Evolutionary conservation across 257 asterid genomes (phyloP).

Genomic region (Plantago ovata): DNA sequence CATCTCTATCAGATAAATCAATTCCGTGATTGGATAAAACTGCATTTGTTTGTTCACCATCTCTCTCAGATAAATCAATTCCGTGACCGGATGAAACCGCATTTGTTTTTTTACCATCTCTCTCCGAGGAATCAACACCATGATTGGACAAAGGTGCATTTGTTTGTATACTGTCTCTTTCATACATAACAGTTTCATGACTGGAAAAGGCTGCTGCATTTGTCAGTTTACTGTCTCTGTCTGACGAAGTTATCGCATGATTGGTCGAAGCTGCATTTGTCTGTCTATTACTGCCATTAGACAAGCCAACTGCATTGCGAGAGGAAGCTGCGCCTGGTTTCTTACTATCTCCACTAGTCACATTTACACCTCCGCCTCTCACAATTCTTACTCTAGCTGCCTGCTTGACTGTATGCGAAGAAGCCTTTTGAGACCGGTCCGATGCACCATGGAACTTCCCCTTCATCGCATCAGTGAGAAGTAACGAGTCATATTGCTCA

Average conservation of each 20-base stretch:
- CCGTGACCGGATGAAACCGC: not conserved
- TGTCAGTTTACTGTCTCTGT: too few species aligned
- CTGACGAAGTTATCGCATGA: too few species aligned
- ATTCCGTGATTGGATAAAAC: not conserved
- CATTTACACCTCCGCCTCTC: conserved; percentile 14
- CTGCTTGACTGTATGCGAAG: conserved; percentile 32
- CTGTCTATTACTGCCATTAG: too few species aligned
- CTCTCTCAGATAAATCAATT: conserved; percentile 4
- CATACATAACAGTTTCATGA: not conserved
- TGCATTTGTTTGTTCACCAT: conserved; percentile 1
- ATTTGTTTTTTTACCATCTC: conserved; percentile 1
- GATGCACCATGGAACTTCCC: conserved; percentile 48
- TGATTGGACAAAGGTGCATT: not conserved
- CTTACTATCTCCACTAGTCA: conserved; percentile 10
- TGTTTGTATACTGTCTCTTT: not conserved
- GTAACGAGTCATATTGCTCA: conserved; percentile 67
- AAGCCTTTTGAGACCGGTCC: conserved; percentile 30
- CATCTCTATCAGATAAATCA: not conserved
- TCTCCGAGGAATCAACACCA: not conserved
- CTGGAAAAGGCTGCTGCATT: not conserved
- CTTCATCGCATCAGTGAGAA: conserved; percentile 60
- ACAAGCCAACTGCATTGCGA: not conserved
- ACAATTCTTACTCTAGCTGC: conserved; percentile 16
- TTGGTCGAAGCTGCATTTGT: too few species aligned
- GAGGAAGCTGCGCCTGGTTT: conserved; percentile 5